Percentiles rank a stretch among this genome's conserved stretches.
Evolutionary conservation across 768 basidiomycete species (phyloP).

Genomic region (Pulveroboletus sp.): DNA sequence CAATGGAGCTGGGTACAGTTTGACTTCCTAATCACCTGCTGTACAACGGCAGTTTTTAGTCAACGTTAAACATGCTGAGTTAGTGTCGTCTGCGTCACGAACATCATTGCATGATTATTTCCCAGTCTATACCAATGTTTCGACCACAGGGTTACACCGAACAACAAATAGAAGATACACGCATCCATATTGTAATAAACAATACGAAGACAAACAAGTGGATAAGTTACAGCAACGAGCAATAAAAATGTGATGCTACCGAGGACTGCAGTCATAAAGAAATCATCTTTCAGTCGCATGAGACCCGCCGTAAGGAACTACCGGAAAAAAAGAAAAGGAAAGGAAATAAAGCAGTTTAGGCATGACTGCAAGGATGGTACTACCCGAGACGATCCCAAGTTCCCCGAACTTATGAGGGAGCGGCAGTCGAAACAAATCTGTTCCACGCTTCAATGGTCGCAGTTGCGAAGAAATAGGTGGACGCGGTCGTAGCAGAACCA

Average conservation of each 20-base stretch:
- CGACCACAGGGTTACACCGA: neutral
- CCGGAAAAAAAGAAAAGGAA: neutral
- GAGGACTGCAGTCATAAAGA: neutral
- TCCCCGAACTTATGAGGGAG: slow-evolving; percentile 1
- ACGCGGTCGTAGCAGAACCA: slow-evolving; percentile 45
- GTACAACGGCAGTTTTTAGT: neutral
- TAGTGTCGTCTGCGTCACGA: no score
- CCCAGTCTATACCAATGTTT: neutral
- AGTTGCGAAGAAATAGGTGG: slow-evolving; percentile 50
- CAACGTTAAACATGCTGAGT: neutral
- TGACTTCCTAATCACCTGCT: neutral
- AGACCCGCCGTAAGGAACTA: neutral
- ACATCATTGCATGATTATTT: no score
- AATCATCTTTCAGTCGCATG: neutral
- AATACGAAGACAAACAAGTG: neutral
- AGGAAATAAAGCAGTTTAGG: neutral
- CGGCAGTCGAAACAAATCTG: slow-evolving; percentile 42
- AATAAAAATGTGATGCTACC: neutral
- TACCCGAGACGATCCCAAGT: neutral
- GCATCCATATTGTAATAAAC: neutral
- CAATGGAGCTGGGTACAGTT: slow-evolving; percentile 62
- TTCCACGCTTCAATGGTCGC: slow-evolving; percentile 56
- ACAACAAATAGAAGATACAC: neutral
- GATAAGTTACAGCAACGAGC: neutral
- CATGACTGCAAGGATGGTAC: neutral